Percentiles rank a stretch among this genome's conserved stretches.
Conservation (phyloP, 257 asterid species). For the Ehretia macrophylla region DNA sequence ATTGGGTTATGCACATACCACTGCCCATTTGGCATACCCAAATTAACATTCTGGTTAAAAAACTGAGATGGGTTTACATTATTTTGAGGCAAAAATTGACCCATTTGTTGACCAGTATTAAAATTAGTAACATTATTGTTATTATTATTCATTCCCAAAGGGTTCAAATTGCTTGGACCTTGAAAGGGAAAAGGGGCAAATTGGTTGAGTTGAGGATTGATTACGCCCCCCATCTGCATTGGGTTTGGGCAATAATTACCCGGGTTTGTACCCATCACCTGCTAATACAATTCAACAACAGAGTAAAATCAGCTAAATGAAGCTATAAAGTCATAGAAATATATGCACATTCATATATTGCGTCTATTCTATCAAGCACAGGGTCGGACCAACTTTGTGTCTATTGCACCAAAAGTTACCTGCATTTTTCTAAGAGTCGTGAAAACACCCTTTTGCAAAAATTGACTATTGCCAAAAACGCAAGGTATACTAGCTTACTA, state of each 20-base stretch:
- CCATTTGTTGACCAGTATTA: slow-evolving; percentile 17
- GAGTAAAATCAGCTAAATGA: background rate
- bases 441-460: too few relatives aligned
- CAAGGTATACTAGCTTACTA: too few relatives aligned
- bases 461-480: too few relatives aligned
- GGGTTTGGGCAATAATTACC: slow-evolving; percentile 34
- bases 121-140: slow-evolving; percentile 13
- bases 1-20: slow-evolving; percentile 34
- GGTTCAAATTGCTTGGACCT: slow-evolving; percentile 23
- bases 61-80: slow-evolving; percentile 37
- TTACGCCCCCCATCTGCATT: slow-evolving; percentile 37
- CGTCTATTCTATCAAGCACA: too few relatives aligned
- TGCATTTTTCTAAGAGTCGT: too few relatives aligned
- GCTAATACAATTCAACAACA: slow-evolving; percentile 20
- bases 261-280: slow-evolving; percentile 42
- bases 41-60: slow-evolving; percentile 21
- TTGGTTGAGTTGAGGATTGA: slow-evolving; percentile 50
- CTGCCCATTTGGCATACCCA: slow-evolving; percentile 35
- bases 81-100: slow-evolving; percentile 41
- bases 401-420: too few relatives aligned
- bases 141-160: slow-evolving; percentile 14
- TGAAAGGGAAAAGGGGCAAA: slow-evolving; percentile 40
- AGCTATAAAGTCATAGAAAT: background rate
- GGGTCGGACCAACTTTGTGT: too few relatives aligned
- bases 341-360: background rate